These are phyloP conservation scores for Pleoardoris graminearum DNA, from an alignment of 2,329 filamentous ascomycete genomes.

Conservation along the genomic window DNA sequence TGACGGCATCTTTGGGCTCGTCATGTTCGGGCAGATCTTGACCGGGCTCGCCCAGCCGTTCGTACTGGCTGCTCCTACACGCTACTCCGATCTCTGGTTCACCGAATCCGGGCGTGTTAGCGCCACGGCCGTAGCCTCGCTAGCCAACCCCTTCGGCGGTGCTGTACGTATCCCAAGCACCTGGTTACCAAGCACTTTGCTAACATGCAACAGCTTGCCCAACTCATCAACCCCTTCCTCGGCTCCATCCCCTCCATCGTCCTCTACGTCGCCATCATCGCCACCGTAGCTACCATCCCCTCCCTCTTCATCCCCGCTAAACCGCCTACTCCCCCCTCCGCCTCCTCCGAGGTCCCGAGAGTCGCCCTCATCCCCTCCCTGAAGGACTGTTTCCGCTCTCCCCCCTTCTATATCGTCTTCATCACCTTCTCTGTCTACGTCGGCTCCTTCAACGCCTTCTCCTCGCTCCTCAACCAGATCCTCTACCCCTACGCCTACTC, in stretches of 20 bases:
- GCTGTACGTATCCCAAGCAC: slow-evolving; percentile 58
- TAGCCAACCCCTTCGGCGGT: slow-evolving; percentile 89
- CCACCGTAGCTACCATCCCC: slow-evolving; percentile 70
- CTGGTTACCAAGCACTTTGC: neutral
- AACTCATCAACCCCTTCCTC: slow-evolving; percentile 80
- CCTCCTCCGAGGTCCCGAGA: slow-evolving; percentile 62
- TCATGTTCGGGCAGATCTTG: slow-evolving; percentile 90
- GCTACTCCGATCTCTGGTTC: slow-evolving; percentile 96
- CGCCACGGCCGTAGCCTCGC: slow-evolving; percentile 80
- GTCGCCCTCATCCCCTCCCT: slow-evolving; percentile 60
- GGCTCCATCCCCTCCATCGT: slow-evolving; percentile 80
- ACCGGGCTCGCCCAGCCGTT: slow-evolving; percentile 91
- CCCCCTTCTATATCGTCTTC: slow-evolving; percentile 79
- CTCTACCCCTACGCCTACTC: slow-evolving; percentile 82
- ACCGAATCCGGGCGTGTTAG: slow-evolving; percentile 79
- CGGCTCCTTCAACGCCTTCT: slow-evolving; percentile 90
- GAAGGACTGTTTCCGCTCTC: slow-evolving; percentile 52
- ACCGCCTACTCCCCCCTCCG: slow-evolving; percentile 77
- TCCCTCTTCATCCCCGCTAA: slow-evolving; percentile 77
- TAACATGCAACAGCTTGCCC: slow-evolving; percentile 56
- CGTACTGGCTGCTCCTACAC: slow-evolving; percentile 82
- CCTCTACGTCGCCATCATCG: slow-evolving; percentile 81
- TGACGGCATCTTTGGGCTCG: slow-evolving; percentile 70
- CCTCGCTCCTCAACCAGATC: slow-evolving; percentile 87
- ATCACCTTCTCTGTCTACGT: slow-evolving; percentile 84